Percentiles rank a stretch among this genome's conserved stretches.
Conservation (phyloP, 2,329 filamentous ascomycete genomes). For the Penicillium sp. region DNA sequence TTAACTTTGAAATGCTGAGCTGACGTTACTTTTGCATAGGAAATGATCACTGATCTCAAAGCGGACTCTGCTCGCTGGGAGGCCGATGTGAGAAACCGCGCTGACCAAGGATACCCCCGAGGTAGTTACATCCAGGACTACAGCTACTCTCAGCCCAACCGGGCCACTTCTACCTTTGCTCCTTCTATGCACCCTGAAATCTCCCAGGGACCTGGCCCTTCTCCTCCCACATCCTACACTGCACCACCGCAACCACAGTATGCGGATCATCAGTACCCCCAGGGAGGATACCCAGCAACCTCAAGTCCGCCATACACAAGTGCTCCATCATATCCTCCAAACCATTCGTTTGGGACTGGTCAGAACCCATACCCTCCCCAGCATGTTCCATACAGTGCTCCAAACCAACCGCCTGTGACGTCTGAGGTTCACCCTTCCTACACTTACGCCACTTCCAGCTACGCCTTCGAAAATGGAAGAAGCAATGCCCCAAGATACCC, state of each 20-base stretch:
- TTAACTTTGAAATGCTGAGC: slow-evolving; percentile 17
- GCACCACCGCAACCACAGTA: slow-evolving; percentile 42
- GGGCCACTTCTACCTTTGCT: slow-evolving; percentile 42
- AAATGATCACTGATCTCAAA: slow-evolving; percentile 61
- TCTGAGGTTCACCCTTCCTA: slow-evolving; percentile 46
- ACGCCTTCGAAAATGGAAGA: slow-evolving; percentile 44
- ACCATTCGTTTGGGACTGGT: slow-evolving; percentile 41
- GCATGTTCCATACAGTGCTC: slow-evolving; percentile 39
- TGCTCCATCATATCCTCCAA: slow-evolving; percentile 38
- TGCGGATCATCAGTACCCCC: slow-evolving; percentile 43
- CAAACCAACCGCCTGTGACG: slow-evolving; percentile 44
- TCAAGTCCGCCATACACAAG: slow-evolving; percentile 41
- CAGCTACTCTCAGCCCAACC: slow-evolving; percentile 45
- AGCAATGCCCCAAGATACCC: slow-evolving; percentile 48
- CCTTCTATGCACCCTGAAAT: slow-evolving; percentile 44
- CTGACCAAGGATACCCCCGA: slow-evolving; percentile 47
- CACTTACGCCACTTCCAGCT: slow-evolving; percentile 42
- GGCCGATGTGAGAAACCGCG: slow-evolving; percentile 46
- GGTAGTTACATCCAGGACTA: slow-evolving; percentile 48
- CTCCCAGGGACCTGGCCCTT: slow-evolving; percentile 43
- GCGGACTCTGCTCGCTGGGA: slow-evolving; percentile 59
- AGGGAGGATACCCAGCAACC: slow-evolving; percentile 37
- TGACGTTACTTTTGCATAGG: slow-evolving; percentile 42
- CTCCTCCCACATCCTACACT: slow-evolving; percentile 42
- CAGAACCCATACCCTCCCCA: slow-evolving; percentile 42